phyloP scores from a whole-genome alignment of 2,329 filamentous ascomycete species.

The Fusarium liriodendri region DNA sequence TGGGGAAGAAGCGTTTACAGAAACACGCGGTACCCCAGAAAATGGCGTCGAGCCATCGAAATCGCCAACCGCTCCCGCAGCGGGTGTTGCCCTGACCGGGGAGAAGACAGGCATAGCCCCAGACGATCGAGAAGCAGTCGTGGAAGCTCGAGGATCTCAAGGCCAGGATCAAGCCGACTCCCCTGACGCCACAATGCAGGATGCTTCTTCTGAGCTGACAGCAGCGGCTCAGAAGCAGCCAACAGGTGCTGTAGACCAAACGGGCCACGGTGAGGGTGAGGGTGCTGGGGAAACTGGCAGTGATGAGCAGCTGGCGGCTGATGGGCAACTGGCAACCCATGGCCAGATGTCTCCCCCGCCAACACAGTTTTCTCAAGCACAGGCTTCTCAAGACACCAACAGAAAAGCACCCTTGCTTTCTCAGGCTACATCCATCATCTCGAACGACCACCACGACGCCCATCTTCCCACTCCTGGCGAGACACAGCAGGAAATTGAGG shows the following conservation, averaged over 20 bases:
- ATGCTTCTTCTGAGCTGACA: conserved; percentile 13
- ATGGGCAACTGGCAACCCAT: conserved; percentile 17
- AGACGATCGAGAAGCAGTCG: neutral
- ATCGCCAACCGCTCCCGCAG: conserved; percentile 4
- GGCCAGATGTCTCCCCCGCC: conserved; percentile 39
- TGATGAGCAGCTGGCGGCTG: conserved; percentile 10
- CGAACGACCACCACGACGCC: conserved; percentile 14
- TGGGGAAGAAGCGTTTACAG: conserved; percentile 13
- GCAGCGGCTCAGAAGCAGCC: conserved; percentile 1
- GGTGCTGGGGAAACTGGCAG: conserved; percentile 7
- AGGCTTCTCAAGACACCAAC: conserved; percentile 20
- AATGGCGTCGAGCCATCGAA: conserved; percentile 11
- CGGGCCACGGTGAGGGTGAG: neutral
- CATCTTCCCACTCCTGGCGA: conserved; percentile 39
- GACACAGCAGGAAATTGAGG: conserved; percentile 33
- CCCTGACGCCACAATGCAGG: conserved; percentile 32
- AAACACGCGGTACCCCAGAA: conserved; percentile 13
- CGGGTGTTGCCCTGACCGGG: neutral
- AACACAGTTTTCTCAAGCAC: conserved; percentile 30
- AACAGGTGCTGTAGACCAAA: conserved; percentile 3
- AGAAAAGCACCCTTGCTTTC: conserved; percentile 10
- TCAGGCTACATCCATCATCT: conserved; percentile 16
- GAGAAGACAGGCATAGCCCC: conserved; percentile 4
- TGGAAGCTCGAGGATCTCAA: conserved; percentile 10
- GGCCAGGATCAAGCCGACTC: conserved; percentile 9